Evolutionary conservation across 371 early-diverging fungal genomes (phyloP), one percentile per base, ranked within the genome.

Genomic region (Apophysomyces sp.): DNA sequence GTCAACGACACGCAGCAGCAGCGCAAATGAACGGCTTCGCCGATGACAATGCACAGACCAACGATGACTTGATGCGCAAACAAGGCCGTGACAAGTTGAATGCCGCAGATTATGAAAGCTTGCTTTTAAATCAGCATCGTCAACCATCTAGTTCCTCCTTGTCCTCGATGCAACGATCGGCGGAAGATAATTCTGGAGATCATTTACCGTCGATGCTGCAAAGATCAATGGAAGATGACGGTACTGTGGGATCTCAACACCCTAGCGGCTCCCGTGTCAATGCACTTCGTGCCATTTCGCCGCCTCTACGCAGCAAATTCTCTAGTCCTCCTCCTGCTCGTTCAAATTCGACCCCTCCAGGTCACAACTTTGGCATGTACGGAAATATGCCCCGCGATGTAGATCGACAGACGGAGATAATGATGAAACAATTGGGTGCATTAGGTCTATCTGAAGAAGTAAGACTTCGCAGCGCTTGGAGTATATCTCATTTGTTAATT

Each of bases 331-430:
- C 78, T 28, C 74, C 72, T 40, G 69, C 71, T 16, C 76, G 83
- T 21, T 62, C 83, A 2, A 82, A 78, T 36, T 80, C 80, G 4
- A 80, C 83, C 0, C 80, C 83, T 34, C 80, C 83, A 12, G 69
- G 71, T 5, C 67, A 68, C 55, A 73, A 71, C 27, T 61, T 67
- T 56, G 65, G 66, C 52, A 66, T 40, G 39, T 62, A 62, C 21
- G 31, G 62, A 28, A 67, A 67, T 12, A 41, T 65, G 41, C 21
- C 24, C 21, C 16, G 49, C 9, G 49, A 44, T 6, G 49, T 44
- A 18, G 73, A 73, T 37, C 66, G 64, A 53, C 70, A 73, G 37
- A 52, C 68, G 8, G 71, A 70, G 40, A 29, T 64, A 27, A 57
- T 72, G 62, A 67, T 73, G 67, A 69, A 68, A 15, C 67, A 69